phyloP scores from a whole-genome alignment of 1,284 basidiomycete genomes.

The Sanghuangporus sanghuang region DNA sequence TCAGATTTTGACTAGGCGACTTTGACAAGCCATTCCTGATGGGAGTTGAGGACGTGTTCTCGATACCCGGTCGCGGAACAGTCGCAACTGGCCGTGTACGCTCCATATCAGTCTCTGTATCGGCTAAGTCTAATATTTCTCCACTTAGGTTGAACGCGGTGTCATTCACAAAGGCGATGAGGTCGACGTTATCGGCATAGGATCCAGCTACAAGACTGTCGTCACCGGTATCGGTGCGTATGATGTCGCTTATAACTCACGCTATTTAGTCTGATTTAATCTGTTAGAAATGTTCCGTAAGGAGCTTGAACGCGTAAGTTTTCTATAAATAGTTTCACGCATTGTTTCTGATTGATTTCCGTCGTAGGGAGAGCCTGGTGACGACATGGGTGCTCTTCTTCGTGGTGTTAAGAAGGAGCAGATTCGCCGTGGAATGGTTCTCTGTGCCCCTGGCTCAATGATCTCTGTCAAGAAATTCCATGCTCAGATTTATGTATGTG shows the following conservation, averaged over 20 bases:
- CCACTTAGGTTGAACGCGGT: conserved; percentile 83
- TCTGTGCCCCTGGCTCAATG: conserved; percentile 89
- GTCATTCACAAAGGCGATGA: conserved; percentile 90
- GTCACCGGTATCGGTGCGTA: conserved; percentile 88
- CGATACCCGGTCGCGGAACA: conserved; percentile 97
- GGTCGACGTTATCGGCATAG: conserved; percentile 91
- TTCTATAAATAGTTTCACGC: not conserved
- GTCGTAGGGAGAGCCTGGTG: conserved; percentile 87
- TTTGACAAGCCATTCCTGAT: conserved; percentile 98
- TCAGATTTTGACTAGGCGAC: conserved; percentile 53
- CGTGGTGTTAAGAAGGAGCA: conserved; percentile 98
- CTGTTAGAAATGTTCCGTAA: conserved; percentile 97
- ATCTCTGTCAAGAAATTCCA: conserved; percentile 93
- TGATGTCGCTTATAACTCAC: not conserved
- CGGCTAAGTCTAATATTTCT: not conserved
- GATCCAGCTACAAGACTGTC: conserved; percentile 83
- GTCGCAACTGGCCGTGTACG: conserved; percentile 90
- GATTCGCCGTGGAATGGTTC: conserved; percentile 89
- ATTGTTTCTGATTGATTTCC: not conserved
- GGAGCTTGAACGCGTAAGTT: conserved; percentile 85
- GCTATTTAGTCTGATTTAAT: not conserved
- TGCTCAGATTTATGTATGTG: conserved; percentile 81
- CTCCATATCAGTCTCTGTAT: conserved; percentile 13
- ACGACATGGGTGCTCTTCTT: conserved; percentile 98
- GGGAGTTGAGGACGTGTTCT: conserved; percentile 97